Conservation (phyloP, 805 yeast species). For the Saccharomycopsis microspora region DNA sequence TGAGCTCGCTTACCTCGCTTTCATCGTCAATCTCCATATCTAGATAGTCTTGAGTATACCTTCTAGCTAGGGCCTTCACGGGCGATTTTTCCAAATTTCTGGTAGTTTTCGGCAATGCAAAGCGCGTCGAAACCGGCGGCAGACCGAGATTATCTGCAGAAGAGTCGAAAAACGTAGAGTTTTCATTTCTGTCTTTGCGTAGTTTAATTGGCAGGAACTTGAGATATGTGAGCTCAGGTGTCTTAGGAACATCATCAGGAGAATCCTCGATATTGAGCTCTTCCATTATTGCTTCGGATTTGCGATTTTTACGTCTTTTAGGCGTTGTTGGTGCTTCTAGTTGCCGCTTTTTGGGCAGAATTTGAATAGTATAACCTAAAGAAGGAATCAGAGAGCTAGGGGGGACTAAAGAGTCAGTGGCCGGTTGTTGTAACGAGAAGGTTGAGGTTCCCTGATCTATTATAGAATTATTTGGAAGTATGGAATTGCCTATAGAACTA, state of each 20-base stretch:
- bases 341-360: conserved; percentile 7
- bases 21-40: conserved; percentile 16
- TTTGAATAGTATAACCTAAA: conserved; percentile 9
- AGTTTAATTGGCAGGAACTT: conserved; percentile 15
- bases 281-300: conserved; percentile 8
- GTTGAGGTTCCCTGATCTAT: conserved; percentile 16
- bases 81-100: conserved; percentile 10
- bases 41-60: conserved; percentile 15
- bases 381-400: background rate
- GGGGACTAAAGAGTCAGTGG: background rate
- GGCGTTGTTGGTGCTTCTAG: conserved; percentile 4
- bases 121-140: conserved; percentile 12
- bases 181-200: background rate
- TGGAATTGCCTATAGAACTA: conserved; percentile 1
- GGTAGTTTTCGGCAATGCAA: conserved; percentile 14
- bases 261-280: conserved; percentile 14
- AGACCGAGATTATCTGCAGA: conserved; percentile 1
- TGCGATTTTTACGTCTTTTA: conserved; percentile 2
- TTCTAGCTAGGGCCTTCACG: conserved; percentile 13
- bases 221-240: conserved; percentile 16
- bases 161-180: conserved; percentile 3
- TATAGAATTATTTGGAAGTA: conserved; percentile 5
- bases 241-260: conserved; percentile 16
- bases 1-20: background rate
- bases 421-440: background rate